Evolutionary conservation across 2,329 filamentous ascomycete species (phyloP).

Genomic region (Phialophora chinensis): DNA sequence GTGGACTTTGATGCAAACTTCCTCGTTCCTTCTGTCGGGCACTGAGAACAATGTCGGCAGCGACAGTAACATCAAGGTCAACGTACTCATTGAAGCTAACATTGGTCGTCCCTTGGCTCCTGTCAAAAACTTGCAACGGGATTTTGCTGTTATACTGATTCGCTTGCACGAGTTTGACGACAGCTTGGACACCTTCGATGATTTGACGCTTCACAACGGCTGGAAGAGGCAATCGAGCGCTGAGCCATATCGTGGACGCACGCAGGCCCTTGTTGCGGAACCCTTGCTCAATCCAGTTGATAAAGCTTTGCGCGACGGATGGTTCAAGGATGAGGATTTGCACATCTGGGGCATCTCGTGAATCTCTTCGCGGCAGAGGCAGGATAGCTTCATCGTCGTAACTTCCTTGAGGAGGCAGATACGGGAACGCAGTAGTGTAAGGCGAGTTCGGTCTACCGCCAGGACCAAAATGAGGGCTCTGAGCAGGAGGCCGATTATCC

Average conservation of each 20-base stretch:
- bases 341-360: constrained; percentile 82
- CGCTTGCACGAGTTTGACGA: constrained; percentile 74
- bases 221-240: constrained; percentile 75
- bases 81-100: constrained; percentile 88
- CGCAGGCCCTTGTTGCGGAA: constrained; percentile 75
- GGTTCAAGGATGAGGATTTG: constrained; percentile 79
- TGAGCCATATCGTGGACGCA: constrained; percentile 79
- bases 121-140: constrained; percentile 83
- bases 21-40: constrained; percentile 61
- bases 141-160: constrained; percentile 76
- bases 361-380: constrained; percentile 74
- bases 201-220: constrained; percentile 85
- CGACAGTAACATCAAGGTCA: constrained; percentile 76
- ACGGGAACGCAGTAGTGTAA: constrained; percentile 65
- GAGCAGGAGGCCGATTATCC: constrained; percentile 61
- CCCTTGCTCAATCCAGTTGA: constrained; percentile 78
- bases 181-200: constrained; percentile 83
- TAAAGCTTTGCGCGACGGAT: constrained; percentile 66
- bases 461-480: constrained; percentile 50
- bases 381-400: constrained; percentile 66
- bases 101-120: constrained; percentile 73
- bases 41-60: constrained; percentile 78
- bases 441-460: constrained; percentile 69
- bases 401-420: constrained; percentile 67
- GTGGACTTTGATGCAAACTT: constrained; percentile 42